A percentile compares a stretch with the other conserved stretches of the same genome.
Evolutionary conservation across 148 eudicot species (phyloP).

Genomic region (Amaranthus hypochondriacus): DNA sequence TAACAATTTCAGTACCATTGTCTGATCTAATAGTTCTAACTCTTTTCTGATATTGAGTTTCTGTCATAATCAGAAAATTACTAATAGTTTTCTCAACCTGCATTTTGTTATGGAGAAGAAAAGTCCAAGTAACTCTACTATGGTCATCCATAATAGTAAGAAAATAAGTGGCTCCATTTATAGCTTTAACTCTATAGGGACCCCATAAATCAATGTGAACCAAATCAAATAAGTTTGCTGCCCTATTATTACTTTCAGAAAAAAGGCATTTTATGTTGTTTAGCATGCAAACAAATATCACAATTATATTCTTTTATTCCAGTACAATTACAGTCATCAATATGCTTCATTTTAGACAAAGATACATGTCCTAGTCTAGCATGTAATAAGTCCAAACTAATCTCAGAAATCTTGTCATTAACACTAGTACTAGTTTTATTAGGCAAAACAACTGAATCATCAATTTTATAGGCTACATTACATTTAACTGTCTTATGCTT

Average conservation of each 20-base stretch:
- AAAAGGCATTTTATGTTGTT: not conserved
- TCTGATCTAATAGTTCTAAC: too few relatives aligned
- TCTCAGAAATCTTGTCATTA: not conserved
- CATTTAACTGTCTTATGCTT: too few relatives aligned
- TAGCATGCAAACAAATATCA: not conserved
- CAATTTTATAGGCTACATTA: too few relatives aligned
- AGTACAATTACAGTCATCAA: not conserved
- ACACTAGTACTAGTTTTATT: too few relatives aligned
- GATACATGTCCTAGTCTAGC: conserved; percentile 11
- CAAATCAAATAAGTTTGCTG: not conserved
- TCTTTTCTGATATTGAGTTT: not conserved
- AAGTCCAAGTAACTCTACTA: not conserved
- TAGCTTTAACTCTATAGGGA: not conserved
- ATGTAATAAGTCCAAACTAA: not conserved
- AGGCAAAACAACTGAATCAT: not conserved
- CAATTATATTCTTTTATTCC: not conserved
- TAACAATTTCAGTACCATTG: not conserved
- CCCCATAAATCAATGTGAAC: conserved; percentile 1
- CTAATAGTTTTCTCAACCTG: not conserved
- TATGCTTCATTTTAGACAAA: not conserved
- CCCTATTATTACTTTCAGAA: not conserved
- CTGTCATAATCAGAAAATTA: not conserved
- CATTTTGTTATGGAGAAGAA: not conserved
- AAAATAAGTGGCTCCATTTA: not conserved
- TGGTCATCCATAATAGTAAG: not conserved